These are phyloP conservation scores for Selaginella moellendorffii DNA, from an alignment of 75 land plant species.

Conservation along the genomic window DNA sequence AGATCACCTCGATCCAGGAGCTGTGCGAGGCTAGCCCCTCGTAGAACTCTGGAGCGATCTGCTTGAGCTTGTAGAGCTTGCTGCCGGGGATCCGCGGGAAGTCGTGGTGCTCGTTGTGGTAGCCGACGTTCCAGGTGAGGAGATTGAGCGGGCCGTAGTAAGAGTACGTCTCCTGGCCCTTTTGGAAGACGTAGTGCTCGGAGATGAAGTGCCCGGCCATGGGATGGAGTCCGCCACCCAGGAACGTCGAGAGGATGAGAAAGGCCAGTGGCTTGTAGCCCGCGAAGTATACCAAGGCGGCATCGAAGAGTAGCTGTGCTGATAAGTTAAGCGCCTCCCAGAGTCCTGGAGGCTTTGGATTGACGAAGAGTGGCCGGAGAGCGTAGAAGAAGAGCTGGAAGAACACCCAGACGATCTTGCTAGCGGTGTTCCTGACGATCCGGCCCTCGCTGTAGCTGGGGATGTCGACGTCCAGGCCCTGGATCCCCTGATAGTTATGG, in stretches of 20 bases:
- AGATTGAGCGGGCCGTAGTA: slow-evolving; percentile 92
- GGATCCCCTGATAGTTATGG: slow-evolving; percentile 85
- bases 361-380: slow-evolving; percentile 73
- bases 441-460: slow-evolving; percentile 63
- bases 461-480: slow-evolving; percentile 89
- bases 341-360: slow-evolving; percentile 86
- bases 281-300: slow-evolving; percentile 38
- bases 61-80: slow-evolving; percentile 31
- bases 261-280: slow-evolving; percentile 73
- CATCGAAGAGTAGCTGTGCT: slow-evolving; percentile 51
- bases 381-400: slow-evolving; percentile 95
- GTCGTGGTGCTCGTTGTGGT: slow-evolving; percentile 98
- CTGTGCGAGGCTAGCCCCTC: slow-evolving; percentile 48
- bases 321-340: slow-evolving; percentile 65
- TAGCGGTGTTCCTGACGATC: slow-evolving; percentile 40
- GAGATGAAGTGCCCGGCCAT: slow-evolving; percentile 98
- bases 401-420: slow-evolving; percentile 70
- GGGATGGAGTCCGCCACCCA: slow-evolving; percentile 98
- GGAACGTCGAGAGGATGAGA: slow-evolving; percentile 72
- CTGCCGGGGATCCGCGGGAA: slow-evolving; percentile 87
- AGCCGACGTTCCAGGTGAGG: slow-evolving; percentile 86
- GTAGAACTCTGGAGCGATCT: slow-evolving; percentile 39
- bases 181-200: slow-evolving; percentile 82
- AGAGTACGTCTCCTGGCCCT: slow-evolving; percentile 90
- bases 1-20: slow-evolving; percentile 91